These are phyloP conservation scores for Cercospora zeina DNA, from an alignment of 2,329 filamentous ascomycete species.

Conservation along the genomic window DNA sequence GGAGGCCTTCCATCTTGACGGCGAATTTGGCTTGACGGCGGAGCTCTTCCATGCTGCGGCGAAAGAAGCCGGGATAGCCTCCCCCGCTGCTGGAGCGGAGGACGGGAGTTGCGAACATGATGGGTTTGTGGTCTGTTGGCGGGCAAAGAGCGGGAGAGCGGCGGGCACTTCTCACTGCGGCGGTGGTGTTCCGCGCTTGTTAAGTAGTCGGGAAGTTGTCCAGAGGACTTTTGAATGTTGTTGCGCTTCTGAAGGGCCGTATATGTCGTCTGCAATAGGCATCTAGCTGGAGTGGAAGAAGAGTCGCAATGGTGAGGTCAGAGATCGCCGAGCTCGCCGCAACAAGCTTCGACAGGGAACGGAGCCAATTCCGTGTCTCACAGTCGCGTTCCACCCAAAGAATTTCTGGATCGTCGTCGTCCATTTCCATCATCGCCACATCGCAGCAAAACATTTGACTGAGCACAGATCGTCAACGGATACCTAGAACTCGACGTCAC, in stretches of 20 bases:
- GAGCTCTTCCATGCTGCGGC: constrained; percentile 60
- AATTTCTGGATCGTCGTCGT: constrained; percentile 2
- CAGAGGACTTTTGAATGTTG: not conserved
- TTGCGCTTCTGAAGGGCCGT: not conserved
- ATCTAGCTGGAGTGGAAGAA: not conserved
- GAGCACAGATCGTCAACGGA: not conserved
- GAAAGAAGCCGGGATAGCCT: constrained; percentile 54
- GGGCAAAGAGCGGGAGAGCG: not conserved
- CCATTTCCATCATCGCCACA: not conserved
- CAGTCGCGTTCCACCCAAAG: constrained; percentile 1
- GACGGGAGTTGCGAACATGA: constrained; percentile 29
- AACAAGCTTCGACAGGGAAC: not conserved
- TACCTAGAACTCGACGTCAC: not conserved
- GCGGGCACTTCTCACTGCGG: not conserved
- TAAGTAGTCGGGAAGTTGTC: not conserved
- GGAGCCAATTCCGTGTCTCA: not conserved
- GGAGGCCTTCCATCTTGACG: constrained; percentile 68
- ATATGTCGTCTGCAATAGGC: not conserved
- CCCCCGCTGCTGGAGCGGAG: constrained; percentile 23
- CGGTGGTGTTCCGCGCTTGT: not conserved
- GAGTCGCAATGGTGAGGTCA: constrained; percentile 5
- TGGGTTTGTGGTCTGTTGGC: not conserved
- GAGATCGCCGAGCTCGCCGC: constrained; percentile 17
- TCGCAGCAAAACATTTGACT: not conserved
- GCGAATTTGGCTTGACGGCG: constrained; percentile 59